phyloP scores from a whole-genome alignment of 176 grass and related monocot genomes.

The Lolium multiflorum region DNA sequence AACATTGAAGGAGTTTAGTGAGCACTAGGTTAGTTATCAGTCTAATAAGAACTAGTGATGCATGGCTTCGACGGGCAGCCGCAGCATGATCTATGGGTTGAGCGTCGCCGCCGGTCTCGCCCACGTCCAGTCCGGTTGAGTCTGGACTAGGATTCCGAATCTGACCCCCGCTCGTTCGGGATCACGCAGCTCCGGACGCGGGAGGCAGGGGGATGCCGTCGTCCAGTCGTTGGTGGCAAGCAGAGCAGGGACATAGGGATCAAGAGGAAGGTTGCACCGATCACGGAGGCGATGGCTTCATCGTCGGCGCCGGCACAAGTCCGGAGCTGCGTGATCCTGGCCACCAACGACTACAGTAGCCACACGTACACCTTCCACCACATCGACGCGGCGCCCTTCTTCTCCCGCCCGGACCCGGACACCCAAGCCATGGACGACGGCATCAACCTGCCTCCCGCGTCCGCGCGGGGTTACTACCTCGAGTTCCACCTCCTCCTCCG shows the following conservation, averaged over 20 bases:
- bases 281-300: background rate
- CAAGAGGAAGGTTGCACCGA: background rate
- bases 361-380: slow-evolving; percentile 15
- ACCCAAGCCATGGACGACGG: background rate
- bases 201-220: no score
- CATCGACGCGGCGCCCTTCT: slow-evolving; percentile 26
- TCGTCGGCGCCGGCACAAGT: background rate
- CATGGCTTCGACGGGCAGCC: no score
- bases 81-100: no score
- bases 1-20: no score
- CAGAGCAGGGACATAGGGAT: background rate
- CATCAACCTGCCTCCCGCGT: background rate
- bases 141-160: no score
- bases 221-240: no score
- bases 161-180: no score
- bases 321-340: slow-evolving; percentile 8
- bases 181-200: no score
- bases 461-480: background rate
- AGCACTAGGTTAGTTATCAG: no score
- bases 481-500: slow-evolving; percentile 5
- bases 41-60: no score
- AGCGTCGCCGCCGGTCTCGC: no score
- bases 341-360: background rate
- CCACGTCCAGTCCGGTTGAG: no score
- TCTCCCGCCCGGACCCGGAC: background rate